Evolutionary conservation across 2,329 filamentous ascomycete genomes (phyloP).

Genomic region (Microdochium bolleyi): DNA sequence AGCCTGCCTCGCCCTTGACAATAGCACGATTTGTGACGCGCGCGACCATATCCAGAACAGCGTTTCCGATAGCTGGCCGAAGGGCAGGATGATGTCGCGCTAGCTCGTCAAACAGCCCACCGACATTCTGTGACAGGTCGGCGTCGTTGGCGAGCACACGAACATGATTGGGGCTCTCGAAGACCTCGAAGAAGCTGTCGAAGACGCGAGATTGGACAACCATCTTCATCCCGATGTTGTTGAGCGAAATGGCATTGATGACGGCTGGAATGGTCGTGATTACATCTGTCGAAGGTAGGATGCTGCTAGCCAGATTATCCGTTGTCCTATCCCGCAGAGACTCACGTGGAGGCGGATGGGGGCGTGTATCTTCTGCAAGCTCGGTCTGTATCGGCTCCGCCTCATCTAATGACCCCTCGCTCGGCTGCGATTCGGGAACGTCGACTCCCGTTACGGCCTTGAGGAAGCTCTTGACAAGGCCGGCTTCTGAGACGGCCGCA

Average conservation of each 20-base stretch:
- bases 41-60: constrained; percentile 83
- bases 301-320: constrained; percentile 54
- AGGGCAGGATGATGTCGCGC: constrained; percentile 86
- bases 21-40: constrained; percentile 70
- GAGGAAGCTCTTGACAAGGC: constrained; percentile 78
- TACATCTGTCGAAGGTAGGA: constrained; percentile 81
- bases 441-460: constrained; percentile 62
- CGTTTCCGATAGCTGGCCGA: constrained; percentile 70
- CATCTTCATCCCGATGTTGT: constrained; percentile 77
- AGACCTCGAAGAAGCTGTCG: constrained; percentile 89
- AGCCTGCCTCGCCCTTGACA: constrained; percentile 59
- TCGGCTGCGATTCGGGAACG: constrained; percentile 25
- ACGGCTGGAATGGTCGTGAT: constrained; percentile 81
- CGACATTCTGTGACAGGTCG: constrained; percentile 63
- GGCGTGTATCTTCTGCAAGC: constrained; percentile 22
- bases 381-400: constrained; percentile 16
- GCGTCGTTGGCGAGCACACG: constrained; percentile 72
- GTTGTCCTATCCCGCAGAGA: constrained; percentile 36
- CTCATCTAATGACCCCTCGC: constrained; percentile 16
- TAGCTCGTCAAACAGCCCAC: constrained; percentile 85
- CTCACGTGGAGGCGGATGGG: constrained; percentile 45
- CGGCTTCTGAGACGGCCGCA: constrained; percentile 88
- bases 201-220: constrained; percentile 78
- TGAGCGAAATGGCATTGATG: constrained; percentile 89
- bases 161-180: constrained; percentile 85